Conservation (phyloP, 257 asterid genomes). For the Solanum appendiculatum region DNA sequence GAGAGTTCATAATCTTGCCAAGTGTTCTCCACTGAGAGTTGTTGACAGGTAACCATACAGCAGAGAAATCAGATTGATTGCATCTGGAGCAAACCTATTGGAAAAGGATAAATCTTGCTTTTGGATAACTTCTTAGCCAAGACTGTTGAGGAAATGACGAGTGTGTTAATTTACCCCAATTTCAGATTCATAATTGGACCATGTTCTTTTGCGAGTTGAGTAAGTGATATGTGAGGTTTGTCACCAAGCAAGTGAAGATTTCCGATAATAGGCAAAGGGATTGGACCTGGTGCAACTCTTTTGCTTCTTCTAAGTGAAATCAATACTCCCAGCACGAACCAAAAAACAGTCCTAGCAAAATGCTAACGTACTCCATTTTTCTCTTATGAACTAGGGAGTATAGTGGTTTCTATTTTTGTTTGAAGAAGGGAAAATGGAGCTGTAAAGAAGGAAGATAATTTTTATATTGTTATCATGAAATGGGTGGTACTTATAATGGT, state of each 20-base stretch:
- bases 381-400: too few species aligned
- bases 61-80: constrained; percentile 50
- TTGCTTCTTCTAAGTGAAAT: neutral
- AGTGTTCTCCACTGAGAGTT: constrained; percentile 37
- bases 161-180: constrained; percentile 42
- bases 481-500: too few species aligned
- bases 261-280: constrained; percentile 61
- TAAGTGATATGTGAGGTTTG: constrained; percentile 58
- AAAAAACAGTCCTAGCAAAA: constrained; percentile 24
- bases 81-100: constrained; percentile 36
- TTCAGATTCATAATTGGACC: constrained; percentile 67
- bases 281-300: constrained; percentile 19
- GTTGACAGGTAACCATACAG: constrained; percentile 53
- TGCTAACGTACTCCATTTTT: constrained; percentile 10
- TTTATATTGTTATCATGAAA: too few species aligned
- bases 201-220: constrained; percentile 36
- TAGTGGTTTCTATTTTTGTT: too few species aligned
- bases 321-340: neutral
- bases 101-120: constrained; percentile 60
- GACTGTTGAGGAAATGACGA: constrained; percentile 44
- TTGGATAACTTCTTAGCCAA: constrained; percentile 59
- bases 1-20: neutral
- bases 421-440: too few species aligned
- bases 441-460: too few species aligned
- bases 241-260: constrained; percentile 63